Base-by-base conservation (phyloP, 129 eudicot species). In the Rutidosis leptorrhynchoides region DNA sequence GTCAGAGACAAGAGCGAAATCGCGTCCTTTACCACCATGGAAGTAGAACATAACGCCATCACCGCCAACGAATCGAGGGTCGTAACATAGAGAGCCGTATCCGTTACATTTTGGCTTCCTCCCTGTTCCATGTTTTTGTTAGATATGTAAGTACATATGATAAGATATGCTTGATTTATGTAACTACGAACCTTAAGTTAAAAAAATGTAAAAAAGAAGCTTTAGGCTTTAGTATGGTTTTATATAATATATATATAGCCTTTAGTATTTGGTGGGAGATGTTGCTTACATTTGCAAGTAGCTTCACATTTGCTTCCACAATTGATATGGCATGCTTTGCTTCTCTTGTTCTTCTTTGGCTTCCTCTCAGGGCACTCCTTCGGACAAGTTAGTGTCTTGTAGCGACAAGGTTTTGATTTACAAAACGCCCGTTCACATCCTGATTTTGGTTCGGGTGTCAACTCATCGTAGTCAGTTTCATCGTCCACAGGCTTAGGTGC, bases 11-110 rank as follows among this genome's bases (percentile, higher is more conserved):
- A 86, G 75, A 51, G 85, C 80, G 24, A 80, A 86, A 54, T 80
- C 75, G 1, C 74, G 65, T 19, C 83, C 88, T 69, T 83, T 86
- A 7, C 75, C 63, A 17, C 93, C 93, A 21, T 86, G 93, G 82
- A 86, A 86, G 79, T 83, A 86, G 80, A 86, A 86, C 85, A 83
- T 83, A 3, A 82, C 81, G 0, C 93, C 88, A 45, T 86, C 93
- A 9, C 85, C 93, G 1, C 93, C 93, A 1, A 86, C 74, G 57
- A 86, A 86, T 24, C 93, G 73, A n/a, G 93, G 93, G 52, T 86
- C 86, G 26, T 86, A 80, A 58, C 93, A 86, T 57, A 83, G 62
- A 2, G 93, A 62, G 1, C 93, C 93, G 15, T 69, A 77, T 5
- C 81, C 81, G 24, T 74, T 70, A 53, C 87, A 82, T 59, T 69